Evolutionary conservation across 2,329 filamentous ascomycete genomes (phyloP).

Genomic region (Raffaelea albimanens): DNA sequence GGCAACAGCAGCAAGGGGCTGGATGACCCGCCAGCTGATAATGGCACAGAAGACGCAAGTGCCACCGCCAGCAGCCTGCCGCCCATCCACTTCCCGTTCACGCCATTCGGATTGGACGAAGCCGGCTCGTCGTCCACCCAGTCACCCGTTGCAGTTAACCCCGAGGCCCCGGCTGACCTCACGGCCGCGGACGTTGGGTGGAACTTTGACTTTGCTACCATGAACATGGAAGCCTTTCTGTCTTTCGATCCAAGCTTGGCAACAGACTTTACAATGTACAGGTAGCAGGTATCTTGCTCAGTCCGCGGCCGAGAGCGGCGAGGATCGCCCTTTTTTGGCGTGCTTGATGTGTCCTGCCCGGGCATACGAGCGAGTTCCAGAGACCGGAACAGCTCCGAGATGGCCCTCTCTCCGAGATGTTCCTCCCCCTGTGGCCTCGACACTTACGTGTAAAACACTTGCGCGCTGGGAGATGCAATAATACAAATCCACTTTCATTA

Average conservation of each 20-base stretch:
- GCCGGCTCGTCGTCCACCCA: not conserved
- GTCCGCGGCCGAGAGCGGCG: too few species aligned
- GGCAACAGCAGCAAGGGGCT: too few species aligned
- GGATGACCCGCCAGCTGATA: too few species aligned
- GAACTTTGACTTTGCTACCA: slow-evolving; percentile 13
- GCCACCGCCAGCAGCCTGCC: not conserved
- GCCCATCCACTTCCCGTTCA: slow-evolving; percentile 4
- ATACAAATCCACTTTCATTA: too few species aligned
- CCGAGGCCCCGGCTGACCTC: slow-evolving; percentile 8
- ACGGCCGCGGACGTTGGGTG: slow-evolving; percentile 12
- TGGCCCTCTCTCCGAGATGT: too few species aligned
- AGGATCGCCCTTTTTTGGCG: too few species aligned
- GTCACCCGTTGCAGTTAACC: not conserved
- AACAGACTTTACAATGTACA: slow-evolving; percentile 4
- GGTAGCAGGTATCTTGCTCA: not conserved
- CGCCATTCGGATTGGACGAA: slow-evolving; percentile 6
- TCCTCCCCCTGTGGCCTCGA: too few species aligned
- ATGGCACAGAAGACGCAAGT: not conserved
- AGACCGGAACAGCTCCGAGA: too few species aligned
- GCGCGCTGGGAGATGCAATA: too few species aligned
- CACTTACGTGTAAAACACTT: too few species aligned
- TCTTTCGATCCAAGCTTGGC: slow-evolving; percentile 10
- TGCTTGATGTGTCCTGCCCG: too few species aligned
- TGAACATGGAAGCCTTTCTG: slow-evolving; percentile 13
- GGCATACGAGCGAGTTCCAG: too few species aligned